Percentiles rank a stretch among this genome's conserved stretches.
Evolutionary conservation across 768 basidiomycete species (phyloP).

Genomic region (Sporobolomyces roseus): DNA sequence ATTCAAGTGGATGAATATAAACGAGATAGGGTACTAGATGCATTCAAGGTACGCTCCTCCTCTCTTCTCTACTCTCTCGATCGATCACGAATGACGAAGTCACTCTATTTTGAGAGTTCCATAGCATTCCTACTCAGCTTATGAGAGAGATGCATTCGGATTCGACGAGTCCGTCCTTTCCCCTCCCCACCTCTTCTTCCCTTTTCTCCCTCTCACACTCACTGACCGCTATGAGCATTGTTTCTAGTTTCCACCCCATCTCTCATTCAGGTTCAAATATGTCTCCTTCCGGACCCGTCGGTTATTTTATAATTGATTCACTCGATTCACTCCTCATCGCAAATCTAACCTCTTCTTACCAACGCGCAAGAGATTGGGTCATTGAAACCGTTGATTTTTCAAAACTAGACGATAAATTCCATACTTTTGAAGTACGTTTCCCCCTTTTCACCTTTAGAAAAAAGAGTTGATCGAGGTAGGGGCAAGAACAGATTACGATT

Average conservation of each 20-base stretch:
- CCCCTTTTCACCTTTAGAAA: not conserved
- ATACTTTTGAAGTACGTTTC: constrained; percentile 95
- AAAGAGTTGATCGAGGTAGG: too few relatives aligned
- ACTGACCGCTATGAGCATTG: not conserved
- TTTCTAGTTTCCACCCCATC: constrained; percentile 72
- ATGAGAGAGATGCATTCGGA: constrained; percentile 86
- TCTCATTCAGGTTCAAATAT: constrained; percentile 70
- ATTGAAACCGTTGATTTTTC: constrained; percentile 62
- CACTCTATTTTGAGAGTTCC: constrained; percentile 25
- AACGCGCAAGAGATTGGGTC: constrained; percentile 76
- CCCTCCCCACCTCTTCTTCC: not conserved
- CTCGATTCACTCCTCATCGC: constrained; percentile 83
- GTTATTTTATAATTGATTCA: constrained; percentile 59
- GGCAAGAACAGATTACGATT: constrained; percentile 69
- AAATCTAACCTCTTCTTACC: constrained; percentile 74
- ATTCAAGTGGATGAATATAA: constrained; percentile 56
- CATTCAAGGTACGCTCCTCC: constrained; percentile 62
- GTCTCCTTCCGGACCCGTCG: constrained; percentile 62
- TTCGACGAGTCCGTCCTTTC: constrained; percentile 59
- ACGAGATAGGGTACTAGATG: constrained; percentile 67
- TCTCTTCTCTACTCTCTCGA: too few relatives aligned
- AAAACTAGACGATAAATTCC: constrained; percentile 72
- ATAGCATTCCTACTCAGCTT: constrained; percentile 80
- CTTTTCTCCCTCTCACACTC: not conserved
- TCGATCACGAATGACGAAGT: not conserved